Conservation (phyloP, 2,329 filamentous ascomycete genomes). For the Endoconidiophora polonica region DNA sequence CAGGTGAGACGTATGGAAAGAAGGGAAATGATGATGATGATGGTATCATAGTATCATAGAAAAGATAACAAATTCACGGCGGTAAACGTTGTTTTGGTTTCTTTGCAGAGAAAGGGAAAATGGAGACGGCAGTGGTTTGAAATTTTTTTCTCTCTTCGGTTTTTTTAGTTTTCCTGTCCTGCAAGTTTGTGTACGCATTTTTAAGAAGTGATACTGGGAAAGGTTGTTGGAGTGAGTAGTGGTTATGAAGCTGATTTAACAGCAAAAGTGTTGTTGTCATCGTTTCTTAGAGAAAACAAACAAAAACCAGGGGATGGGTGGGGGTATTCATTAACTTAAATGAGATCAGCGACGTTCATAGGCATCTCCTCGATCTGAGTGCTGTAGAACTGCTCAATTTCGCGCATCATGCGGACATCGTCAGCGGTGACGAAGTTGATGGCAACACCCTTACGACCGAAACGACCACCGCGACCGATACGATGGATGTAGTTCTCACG, state of each 20-base stretch:
- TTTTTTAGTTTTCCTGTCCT: conserved; percentile 11
- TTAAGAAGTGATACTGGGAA: neutral
- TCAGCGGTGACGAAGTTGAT: conserved; percentile 99
- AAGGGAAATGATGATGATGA: too few relatives aligned
- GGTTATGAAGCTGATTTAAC: neutral
- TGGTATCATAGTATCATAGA: too few relatives aligned
- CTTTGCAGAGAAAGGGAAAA: too few relatives aligned
- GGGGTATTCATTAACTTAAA: conserved; percentile 30
- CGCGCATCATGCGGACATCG: conserved; percentile 98
- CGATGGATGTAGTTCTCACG: conserved; percentile 99
- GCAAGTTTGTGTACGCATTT: conserved; percentile 5
- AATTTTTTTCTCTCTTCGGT: conserved; percentile 13
- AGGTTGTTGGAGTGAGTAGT: neutral
- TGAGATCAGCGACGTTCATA: conserved; percentile 73
- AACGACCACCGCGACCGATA: conserved; percentile 98
- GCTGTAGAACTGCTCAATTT: conserved; percentile 99
- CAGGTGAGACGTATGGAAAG: too few relatives aligned
- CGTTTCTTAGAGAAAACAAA: neutral
- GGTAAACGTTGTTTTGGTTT: neutral
- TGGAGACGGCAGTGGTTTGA: conserved; percentile 7
- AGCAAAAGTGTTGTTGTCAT: neutral
- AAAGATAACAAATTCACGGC: too few relatives aligned
- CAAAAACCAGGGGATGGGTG: neutral
- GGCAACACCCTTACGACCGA: conserved; percentile 99
- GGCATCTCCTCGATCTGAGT: conserved; percentile 99